Conservation (phyloP, 2,329 filamentous ascomycete genomes). For the Arthrobotrys conoides region DNA sequence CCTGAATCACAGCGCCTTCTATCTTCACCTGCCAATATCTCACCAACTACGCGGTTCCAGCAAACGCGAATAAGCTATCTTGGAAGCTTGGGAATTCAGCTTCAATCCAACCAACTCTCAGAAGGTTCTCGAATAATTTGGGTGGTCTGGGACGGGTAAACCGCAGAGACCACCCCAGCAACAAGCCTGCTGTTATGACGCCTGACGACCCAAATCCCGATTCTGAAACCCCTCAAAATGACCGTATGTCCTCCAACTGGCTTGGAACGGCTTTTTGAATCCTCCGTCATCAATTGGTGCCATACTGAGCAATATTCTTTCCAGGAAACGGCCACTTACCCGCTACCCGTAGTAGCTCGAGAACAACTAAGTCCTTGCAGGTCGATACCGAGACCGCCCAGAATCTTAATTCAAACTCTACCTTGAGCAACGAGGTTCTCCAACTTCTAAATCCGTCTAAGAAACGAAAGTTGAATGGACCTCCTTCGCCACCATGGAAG, state of each 20-base stretch:
- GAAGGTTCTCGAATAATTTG: conserved; percentile 38
- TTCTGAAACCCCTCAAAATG: conserved; percentile 57
- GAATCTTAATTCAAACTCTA: conserved; percentile 43
- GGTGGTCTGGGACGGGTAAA: conserved; percentile 59
- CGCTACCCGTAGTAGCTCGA: conserved; percentile 56
- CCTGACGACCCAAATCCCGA: conserved; percentile 56
- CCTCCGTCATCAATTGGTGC: conserved; percentile 38
- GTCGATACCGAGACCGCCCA: conserved; percentile 53
- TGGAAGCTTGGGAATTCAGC: conserved; percentile 26
- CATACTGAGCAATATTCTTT: conserved; percentile 45
- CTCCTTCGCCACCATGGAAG: conserved; percentile 90
- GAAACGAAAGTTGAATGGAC: conserved; percentile 63
- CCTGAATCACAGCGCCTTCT: conserved; percentile 45
- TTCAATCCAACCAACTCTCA: conserved; percentile 33
- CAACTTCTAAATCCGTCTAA: conserved; percentile 60
- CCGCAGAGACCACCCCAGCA: conserved; percentile 53
- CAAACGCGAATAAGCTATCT: conserved; percentile 51
- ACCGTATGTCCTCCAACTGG: conserved; percentile 44
- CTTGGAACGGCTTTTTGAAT: neutral
- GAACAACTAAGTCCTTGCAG: conserved; percentile 41
- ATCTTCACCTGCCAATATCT: conserved; percentile 60
- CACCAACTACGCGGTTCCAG: conserved; percentile 58
- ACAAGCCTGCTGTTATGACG: conserved; percentile 56
- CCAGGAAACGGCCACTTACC: conserved; percentile 59
- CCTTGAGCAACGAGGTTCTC: conserved; percentile 30